Base-by-base conservation (phyloP, 179 eudicot genomes). In the Silene coronaria region DNA sequence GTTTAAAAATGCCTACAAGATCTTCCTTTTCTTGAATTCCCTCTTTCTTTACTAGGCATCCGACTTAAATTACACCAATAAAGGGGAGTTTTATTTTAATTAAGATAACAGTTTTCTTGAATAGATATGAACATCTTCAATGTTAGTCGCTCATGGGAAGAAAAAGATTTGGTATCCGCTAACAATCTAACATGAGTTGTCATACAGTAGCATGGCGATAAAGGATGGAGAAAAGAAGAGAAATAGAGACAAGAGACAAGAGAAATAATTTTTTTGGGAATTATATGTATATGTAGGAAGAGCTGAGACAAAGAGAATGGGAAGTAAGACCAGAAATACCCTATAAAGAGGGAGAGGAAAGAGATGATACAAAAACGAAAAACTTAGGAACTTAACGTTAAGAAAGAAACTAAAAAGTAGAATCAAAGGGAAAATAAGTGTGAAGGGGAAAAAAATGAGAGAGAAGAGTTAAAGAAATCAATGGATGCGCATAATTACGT, bases 71-170 rank as follows among this genome's bases (percentile, higher is more conserved):
- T 69, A 63, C 28, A 63, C 67, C 14, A 13, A 16, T 13, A 27
- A 63, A 63, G 14, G 36, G 36, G 36, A 14, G 67, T 10, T 27
- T 63, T 63, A 19, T 27, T 63, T 26, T 16, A 24, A 63, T 30
- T 63, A 21, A 7, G 62, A 74, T 67, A 46, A 46, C 48, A 19
- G 24, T 12, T 58, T 73, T 22, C 59, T 73, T 73, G 66, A 58
- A 58, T 28, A 74, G 45, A 68, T 42, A 42, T 42, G 48, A 42
- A 11, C 34, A 45, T 28, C 74, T 60, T 46, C 27, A 36, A 19
- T 42, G 64, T 68, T 61, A 13, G 73, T 32, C 16, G 12, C 70
- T 17, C 24, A 7, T 5, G 16, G 42, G 10, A 12, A 24, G 28
- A 63, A 26, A 12, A 12, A 27, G 28, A 59, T 22, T 59, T 6